A percentile compares a stretch with the other conserved stretches of the same genome.
Evolutionary conservation across 129 eudicot genomes (phyloP).

Genomic region (Lonicera japonica): DNA sequence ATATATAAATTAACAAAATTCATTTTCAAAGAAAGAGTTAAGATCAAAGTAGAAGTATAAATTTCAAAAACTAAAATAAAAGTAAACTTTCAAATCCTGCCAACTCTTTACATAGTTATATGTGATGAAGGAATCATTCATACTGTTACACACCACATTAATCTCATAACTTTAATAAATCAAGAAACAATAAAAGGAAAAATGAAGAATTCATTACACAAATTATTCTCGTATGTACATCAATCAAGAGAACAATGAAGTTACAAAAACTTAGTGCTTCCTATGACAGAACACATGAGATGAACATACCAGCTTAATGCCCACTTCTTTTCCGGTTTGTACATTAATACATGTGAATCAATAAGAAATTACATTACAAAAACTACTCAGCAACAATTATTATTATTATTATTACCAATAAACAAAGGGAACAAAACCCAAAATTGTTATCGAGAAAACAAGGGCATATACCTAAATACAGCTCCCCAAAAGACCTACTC

Average conservation of each 20-base stretch:
- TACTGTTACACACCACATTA: background rate
- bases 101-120: background rate
- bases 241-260: constrained; percentile 5
- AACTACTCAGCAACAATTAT: constrained; percentile 13
- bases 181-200: constrained; percentile 1
- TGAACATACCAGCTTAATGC: constrained; percentile 71
- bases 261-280: background rate
- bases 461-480: constrained; percentile 61
- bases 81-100: background rate
- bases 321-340: constrained; percentile 92
- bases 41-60: background rate
- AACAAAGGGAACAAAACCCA: background rate
- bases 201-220: background rate
- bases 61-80: too few relatives aligned
- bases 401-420: background rate
- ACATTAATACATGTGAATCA: constrained; percentile 70
- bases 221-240: background rate
- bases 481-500: constrained; percentile 97
- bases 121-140: background rate
- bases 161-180: background rate
- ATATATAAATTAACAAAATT: too few relatives aligned
- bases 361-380: constrained; percentile 9
- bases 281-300: background rate
- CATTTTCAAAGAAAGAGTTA: background rate
- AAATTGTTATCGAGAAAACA: background rate